phyloP scores from a whole-genome alignment of 768 basidiomycete species.

The Mycena maculata region DNA sequence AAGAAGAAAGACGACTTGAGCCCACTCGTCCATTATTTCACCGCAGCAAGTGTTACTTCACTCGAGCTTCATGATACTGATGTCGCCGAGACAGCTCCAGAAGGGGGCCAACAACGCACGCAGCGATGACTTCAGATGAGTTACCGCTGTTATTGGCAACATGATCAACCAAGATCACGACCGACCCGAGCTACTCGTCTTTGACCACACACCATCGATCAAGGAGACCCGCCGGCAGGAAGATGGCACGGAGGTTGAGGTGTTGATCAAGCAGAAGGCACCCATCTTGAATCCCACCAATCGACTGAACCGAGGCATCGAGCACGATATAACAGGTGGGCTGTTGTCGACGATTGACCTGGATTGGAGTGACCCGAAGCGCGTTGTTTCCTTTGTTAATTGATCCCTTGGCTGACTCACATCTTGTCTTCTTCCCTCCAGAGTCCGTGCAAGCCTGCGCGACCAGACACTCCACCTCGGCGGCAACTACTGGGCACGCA shows the following conservation, averaged over 20 bases:
- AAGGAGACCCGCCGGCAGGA: not conserved
- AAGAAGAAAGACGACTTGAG: too few species aligned
- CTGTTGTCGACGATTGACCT: not conserved
- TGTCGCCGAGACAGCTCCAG: not conserved
- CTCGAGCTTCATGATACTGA: not conserved
- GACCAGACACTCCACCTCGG: not conserved
- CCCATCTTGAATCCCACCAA: not conserved
- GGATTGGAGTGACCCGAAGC: constrained; percentile 15
- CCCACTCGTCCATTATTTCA: not conserved
- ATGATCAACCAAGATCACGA: constrained; percentile 8
- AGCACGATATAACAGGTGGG: constrained; percentile 13
- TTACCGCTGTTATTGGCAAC: not conserved
- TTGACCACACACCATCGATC: constrained; percentile 13
- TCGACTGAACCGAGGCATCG: constrained; percentile 2
- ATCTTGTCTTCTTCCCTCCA: too few species aligned
- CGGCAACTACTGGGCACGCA: not conserved
- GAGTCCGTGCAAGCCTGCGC: too few species aligned
- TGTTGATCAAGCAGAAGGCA: not conserved
- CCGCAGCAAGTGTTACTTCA: not conserved
- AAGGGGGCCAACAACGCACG: constrained; percentile 3
- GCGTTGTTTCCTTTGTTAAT: constrained; percentile 1
- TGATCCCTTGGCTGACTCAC: not conserved
- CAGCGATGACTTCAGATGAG: constrained; percentile 9
- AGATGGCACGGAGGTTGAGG: not conserved
- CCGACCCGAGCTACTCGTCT: not conserved